phyloP scores from a whole-genome alignment of 2,329 filamentous ascomycete genomes.

The Rutstroemia sp. region DNA sequence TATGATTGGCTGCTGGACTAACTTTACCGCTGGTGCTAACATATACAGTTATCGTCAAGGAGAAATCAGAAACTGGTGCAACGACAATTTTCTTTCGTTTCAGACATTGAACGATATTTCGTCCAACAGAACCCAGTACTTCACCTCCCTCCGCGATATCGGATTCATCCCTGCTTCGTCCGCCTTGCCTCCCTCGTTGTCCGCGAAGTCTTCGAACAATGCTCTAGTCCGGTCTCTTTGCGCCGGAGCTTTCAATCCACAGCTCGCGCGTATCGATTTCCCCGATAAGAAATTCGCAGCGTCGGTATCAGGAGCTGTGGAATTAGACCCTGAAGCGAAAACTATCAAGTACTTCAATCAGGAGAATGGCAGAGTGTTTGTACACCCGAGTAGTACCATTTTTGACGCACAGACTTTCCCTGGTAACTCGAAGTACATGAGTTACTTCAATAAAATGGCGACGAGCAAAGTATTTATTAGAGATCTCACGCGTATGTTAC shows the following conservation, averaged over 20 bases:
- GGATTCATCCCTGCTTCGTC: slow-evolving; percentile 56
- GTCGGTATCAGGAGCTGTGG: slow-evolving; percentile 81
- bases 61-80: slow-evolving; percentile 70
- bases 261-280: slow-evolving; percentile 85
- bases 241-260: slow-evolving; percentile 54
- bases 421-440: slow-evolving; percentile 68
- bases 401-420: slow-evolving; percentile 78
- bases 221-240: slow-evolving; percentile 31
- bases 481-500: slow-evolving; percentile 72
- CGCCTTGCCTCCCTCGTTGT: slow-evolving; percentile 29
- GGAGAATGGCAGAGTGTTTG: slow-evolving; percentile 80
- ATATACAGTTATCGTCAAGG: slow-evolving; percentile 41
- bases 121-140: slow-evolving; percentile 78
- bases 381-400: slow-evolving; percentile 81
- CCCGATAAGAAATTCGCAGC: slow-evolving; percentile 93
- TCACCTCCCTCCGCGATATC: slow-evolving; percentile 76
- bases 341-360: slow-evolving; percentile 91
- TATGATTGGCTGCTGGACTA: slow-evolving; percentile 1
- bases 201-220: slow-evolving; percentile 40
- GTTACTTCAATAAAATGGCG: slow-evolving; percentile 86
- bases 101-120: slow-evolving; percentile 83
- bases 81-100: slow-evolving; percentile 74
- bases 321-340: slow-evolving; percentile 84
- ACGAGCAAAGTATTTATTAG: slow-evolving; percentile 89
- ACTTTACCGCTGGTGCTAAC: slow-evolving; percentile 10